Evolutionary conservation across 768 basidiomycete genomes (phyloP), one percentile per base, ranked within the genome.

Genomic region (Pleurotus djamor): DNA sequence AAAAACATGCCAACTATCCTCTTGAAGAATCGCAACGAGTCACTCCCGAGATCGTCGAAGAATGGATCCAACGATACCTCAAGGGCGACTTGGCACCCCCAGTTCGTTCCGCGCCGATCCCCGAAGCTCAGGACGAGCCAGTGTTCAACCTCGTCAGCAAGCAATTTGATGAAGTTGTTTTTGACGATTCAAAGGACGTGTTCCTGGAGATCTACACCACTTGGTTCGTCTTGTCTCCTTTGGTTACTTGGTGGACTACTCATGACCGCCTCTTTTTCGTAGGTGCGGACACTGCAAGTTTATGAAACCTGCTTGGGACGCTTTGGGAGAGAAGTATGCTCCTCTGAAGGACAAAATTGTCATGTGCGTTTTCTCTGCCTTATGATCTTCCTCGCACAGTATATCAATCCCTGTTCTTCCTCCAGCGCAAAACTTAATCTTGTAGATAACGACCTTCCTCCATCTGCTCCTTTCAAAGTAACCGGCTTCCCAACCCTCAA

Each of bases 241-340:
- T 1, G 1, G 21, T 28, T 28, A 3, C 3, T 28, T 28, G 21
- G 3, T 1, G 1, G 21, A 28, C 21, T 1, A 28, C 3, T 1
- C 1, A 28, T 28, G 21, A 28, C 21, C 1, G 3, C 3, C 35
- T 61, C 44, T 17, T 14, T 21, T 43, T n/a, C 21, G 28, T 65
- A 91, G 89, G 88, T 93, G 92, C 68, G 91, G 92, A 47, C 94
- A 95, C 83, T 96, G 94, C 89, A 97, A 97, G 78, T 93, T 94
- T 67, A 85, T 99, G 66, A 92, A 91, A 72, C 96, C 97, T 10
- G 92, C 78, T 41, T 99, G 94, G 94, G 96, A 98, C 61, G 83
- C 79, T 28, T 85, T 99, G 36, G 97, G 84, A 57, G 91, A 96
- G 69, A 89, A 89, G 68, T 98, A 87, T 74, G 83, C 85, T 48